Evolutionary conservation across 2,329 filamentous ascomycete genomes (phyloP).

Genomic region (Neoascochyta sp.): DNA sequence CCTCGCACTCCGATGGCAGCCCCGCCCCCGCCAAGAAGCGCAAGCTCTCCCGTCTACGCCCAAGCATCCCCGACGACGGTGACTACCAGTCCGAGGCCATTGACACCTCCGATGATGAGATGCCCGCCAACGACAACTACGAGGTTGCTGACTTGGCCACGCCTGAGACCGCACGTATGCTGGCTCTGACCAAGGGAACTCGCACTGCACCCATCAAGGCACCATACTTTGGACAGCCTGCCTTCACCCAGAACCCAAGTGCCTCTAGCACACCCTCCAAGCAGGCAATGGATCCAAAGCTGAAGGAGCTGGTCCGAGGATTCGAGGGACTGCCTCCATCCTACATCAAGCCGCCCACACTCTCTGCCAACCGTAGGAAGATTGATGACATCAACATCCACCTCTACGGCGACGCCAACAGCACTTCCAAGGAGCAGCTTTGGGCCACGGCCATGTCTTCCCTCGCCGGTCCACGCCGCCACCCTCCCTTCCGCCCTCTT

Average conservation of each 20-base stretch:
- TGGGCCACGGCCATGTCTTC: slow-evolving; percentile 10
- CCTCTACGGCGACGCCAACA: slow-evolving; percentile 11
- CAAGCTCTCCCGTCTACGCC: slow-evolving; percentile 4
- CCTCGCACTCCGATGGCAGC: too few species aligned
- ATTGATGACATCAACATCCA: slow-evolving; percentile 15
- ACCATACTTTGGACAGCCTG: slow-evolving; percentile 5
- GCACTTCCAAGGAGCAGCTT: slow-evolving; percentile 1
- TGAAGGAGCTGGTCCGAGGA: slow-evolving; percentile 5
- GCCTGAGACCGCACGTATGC: background rate
- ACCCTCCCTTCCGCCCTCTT: slow-evolving; percentile 17
- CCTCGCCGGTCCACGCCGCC: slow-evolving; percentile 17
- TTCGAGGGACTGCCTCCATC: too few species aligned
- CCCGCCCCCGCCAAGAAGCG: slow-evolving; percentile 11
- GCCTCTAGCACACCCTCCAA: background rate
- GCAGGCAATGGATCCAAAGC: slow-evolving; percentile 2
- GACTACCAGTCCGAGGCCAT: slow-evolving; percentile 17
- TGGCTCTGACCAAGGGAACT: too few species aligned
- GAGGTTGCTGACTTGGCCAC: background rate
- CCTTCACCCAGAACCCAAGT: background rate
- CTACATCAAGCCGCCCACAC: too few species aligned
- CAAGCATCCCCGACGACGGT: slow-evolving; percentile 3
- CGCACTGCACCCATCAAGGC: slow-evolving; percentile 1
- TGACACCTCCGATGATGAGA: background rate
- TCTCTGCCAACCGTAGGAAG: slow-evolving; percentile 14
- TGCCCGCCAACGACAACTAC: background rate